phyloP scores from a whole-genome alignment of 2,329 filamentous ascomycete genomes.

The Penicillium sp. region DNA sequence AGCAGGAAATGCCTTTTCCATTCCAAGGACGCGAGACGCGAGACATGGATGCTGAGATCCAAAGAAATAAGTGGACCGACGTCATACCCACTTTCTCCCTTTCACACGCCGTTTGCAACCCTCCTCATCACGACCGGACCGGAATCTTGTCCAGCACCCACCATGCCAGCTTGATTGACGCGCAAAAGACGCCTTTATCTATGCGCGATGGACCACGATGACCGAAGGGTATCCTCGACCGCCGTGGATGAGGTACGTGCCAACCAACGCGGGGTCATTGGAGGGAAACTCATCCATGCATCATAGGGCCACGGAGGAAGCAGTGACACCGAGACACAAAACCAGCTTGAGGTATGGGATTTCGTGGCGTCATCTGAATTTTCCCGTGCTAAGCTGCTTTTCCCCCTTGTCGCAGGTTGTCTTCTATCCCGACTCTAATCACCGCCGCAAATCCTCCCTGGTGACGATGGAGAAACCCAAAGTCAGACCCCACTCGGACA shows the following conservation, averaged over 20 bases:
- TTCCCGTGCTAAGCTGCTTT: background rate
- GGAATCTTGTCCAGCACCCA: constrained; percentile 5
- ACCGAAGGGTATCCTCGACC: constrained; percentile 7
- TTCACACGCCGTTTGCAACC: constrained; percentile 9
- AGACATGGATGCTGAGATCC: too few relatives aligned
- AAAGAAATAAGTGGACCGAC: constrained; percentile 17
- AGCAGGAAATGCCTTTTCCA: too few relatives aligned
- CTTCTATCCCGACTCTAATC: constrained; percentile 52
- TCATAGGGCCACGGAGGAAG: constrained; percentile 31
- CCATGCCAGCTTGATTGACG: constrained; percentile 15
- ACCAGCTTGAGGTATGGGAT: constrained; percentile 36
- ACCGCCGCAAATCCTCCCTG: constrained; percentile 61
- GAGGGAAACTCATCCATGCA: constrained; percentile 16
- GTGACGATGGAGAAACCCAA: constrained; percentile 45
- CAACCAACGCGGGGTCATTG: background rate
- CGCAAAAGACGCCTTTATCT: constrained; percentile 3
- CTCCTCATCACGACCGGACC: constrained; percentile 6
- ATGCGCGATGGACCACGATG: constrained; percentile 16
- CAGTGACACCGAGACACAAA: constrained; percentile 35
- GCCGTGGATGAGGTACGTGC: constrained; percentile 22
- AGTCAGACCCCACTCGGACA: constrained; percentile 38
- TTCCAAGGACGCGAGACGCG: too few relatives aligned
- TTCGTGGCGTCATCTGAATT: background rate
- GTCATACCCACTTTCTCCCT: constrained; percentile 27
- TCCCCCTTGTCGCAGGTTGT: constrained; percentile 48